A percentile compares a stretch with the other conserved stretches of the same genome.
phyloP scores from a whole-genome alignment of 1,284 basidiomycete genomes.

The Cystobasidium slooffiae region DNA sequence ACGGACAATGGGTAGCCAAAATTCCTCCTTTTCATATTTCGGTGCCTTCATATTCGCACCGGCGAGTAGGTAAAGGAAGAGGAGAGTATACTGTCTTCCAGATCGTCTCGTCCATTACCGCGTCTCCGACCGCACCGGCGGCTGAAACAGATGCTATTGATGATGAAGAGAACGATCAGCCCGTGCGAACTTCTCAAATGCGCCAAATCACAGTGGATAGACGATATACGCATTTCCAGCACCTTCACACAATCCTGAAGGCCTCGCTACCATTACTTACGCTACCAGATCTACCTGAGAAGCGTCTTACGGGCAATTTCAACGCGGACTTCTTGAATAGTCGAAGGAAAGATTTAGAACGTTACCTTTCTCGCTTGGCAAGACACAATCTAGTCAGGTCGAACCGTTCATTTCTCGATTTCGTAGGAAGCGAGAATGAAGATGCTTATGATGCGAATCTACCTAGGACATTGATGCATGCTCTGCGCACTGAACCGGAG shows the following conservation, averaged over 20 bases:
- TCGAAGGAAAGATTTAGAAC: conserved; percentile 74
- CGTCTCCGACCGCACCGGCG: neutral
- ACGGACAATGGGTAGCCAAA: conserved; percentile 20
- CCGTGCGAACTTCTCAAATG: neutral
- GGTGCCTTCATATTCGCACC: conserved; percentile 19
- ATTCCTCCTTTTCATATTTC: conserved; percentile 19
- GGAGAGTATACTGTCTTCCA: conserved; percentile 35
- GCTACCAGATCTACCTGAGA: conserved; percentile 78
- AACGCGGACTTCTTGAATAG: conserved; percentile 80
- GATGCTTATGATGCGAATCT: conserved; percentile 25
- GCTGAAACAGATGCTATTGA: neutral
- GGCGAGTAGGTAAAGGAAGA: neutral
- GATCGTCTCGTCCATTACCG: conserved; percentile 19
- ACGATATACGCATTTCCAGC: conserved; percentile 81
- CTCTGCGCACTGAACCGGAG: neutral
- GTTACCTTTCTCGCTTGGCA: conserved; percentile 71
- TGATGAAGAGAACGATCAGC: neutral
- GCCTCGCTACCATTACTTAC: conserved; percentile 73
- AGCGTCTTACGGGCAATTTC: conserved; percentile 78
- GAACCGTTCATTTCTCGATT: conserved; percentile 78
- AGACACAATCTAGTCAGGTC: conserved; percentile 78
- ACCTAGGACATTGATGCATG: neutral
- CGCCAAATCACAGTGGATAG: conserved; percentile 72
- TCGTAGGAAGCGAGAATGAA: conserved; percentile 69
- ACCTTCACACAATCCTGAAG: conserved; percentile 71